Base-by-base conservation (phyloP, 2,329 filamentous ascomycete species). In the Penicillium fuscoglaucum region DNA sequence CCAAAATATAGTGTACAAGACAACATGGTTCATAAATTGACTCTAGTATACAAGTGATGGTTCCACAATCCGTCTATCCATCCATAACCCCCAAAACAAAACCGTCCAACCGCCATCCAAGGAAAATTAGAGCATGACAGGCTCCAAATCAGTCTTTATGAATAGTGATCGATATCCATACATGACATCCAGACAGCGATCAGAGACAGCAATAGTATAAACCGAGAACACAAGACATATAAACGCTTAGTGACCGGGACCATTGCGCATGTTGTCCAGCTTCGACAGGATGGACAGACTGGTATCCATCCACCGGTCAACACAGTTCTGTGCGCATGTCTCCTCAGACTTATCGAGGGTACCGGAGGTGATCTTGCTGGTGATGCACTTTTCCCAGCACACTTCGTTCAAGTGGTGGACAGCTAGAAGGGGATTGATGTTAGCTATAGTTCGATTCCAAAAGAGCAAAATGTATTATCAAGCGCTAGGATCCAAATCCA, bases 301-400 rank as follows among this genome's bases (percentile, higher is more conserved):
- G 62, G 92, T 85, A 76, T 99, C 95, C 79, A 98, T 83, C 78
- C 96, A 98, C 57, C 95, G 84, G 70, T 96, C 90, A 57, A 98
- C 92, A 72, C 95, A 99, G 81, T 96, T 97, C 74, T 87, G 82
- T 74, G 96, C 84, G 76, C 95, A 99, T 9, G 82, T 79, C 79
- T 95, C 88, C 80, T 99, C 95, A 61, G 78, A 80, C 70, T 83
- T 84, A 66, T 96, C 91, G 66, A 99, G 81, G 69, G 86, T 85
- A 29, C 86, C 84, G 61, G 82, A 84, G 66, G 87, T 87, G 74
- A 97, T 88, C 58, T 82, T 83, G 54, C 86, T 82, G 9, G 90
- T 89, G 61, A 97, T 82, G 82, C 95, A 99, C 80, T 97, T 98
- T 73, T 88, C 91, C 87, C 93, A 99, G 84, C 95, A 99, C 60